A percentile compares a stretch with the other conserved stretches of the same genome.
Evolutionary conservation across 2,329 filamentous ascomycete genomes (phyloP).

Genomic region (Ilyonectria mors-panacis): DNA sequence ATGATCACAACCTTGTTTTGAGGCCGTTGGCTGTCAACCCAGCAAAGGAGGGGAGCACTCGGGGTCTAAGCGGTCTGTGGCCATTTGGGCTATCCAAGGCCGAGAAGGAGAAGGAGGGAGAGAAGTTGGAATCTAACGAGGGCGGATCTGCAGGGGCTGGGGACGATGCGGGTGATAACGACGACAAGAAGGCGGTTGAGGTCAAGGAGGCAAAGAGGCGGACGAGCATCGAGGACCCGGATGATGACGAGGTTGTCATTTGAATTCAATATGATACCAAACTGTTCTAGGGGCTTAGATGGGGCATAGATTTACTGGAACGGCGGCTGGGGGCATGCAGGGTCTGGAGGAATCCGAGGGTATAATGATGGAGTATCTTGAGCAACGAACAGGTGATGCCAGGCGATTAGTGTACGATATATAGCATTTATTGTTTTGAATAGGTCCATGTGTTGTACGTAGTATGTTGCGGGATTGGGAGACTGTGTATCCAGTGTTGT

Average conservation of each 20-base stretch:
- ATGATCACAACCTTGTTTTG: conserved; percentile 62
- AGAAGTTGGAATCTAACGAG: conserved; percentile 26
- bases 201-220: conserved; percentile 68
- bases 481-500: conserved; percentile 2
- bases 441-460: conserved; percentile 7
- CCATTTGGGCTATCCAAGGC: conserved; percentile 65
- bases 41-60: conserved; percentile 54
- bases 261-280: conserved; percentile 44
- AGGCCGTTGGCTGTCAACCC: conserved; percentile 70
- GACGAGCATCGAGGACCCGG: conserved; percentile 73
- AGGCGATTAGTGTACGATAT: conserved; percentile 23
- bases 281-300: conserved; percentile 29
- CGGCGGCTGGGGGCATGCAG: conserved; percentile 9
- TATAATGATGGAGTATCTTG: conserved; percentile 19
- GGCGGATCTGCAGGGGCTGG: conserved; percentile 3
- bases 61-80: conserved; percentile 69
- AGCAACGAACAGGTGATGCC: conserved; percentile 4
- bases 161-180: conserved; percentile 46
- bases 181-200: conserved; percentile 61
- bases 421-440: conserved; percentile 17
- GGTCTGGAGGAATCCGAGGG: conserved; percentile 11
- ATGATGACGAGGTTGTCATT: conserved; percentile 66
- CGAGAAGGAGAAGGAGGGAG: conserved; percentile 50
- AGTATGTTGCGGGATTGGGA: neutral
- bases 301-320: conserved; percentile 26